Evolutionary conservation across 257 asterid genomes (phyloP), one percentile per base, ranked within the genome.

Genomic region (Solanum pinnatisectum): DNA sequence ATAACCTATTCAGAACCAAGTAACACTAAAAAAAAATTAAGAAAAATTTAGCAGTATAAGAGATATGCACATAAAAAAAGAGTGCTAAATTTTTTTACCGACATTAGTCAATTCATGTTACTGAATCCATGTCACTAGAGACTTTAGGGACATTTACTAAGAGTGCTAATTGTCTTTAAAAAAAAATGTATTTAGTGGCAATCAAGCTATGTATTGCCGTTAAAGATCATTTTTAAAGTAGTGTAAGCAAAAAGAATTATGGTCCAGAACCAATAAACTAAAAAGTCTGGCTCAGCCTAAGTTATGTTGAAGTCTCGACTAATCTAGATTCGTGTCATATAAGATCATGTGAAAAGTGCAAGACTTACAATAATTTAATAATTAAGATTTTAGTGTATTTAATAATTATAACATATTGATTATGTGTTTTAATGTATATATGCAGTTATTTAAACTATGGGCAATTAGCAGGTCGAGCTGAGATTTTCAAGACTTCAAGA

Each of bases 361-460:
- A 30, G 30, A 32, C 23, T 30, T 14, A 3, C 4, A 20, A 7
- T 20, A 59, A 7, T 46, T 46, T 2, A 13, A 14, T 0, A 68
- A 68, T 68, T 27, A 27, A 25, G 37, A 68, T 13, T 25, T 68
- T 68, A 12, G 2, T 68, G 22, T 6, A 68, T 68, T 27, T 25
- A 12, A 65, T n/a, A 23, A 63, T 63, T 1, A 63, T 10, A 60
- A 11, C 2, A 67, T 10, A 37, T 86, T 46, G 14, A 22, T 68
- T 10, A 59, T n/a, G 33, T 22, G 37, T 23, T 60, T 4, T 60
- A 60, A 63, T 87, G 7, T 56, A 73, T 73, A 37, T 40, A 83
- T 85, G 67, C 93, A 96, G 99, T 92, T 95, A 96, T 93, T 88
- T 96, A 91, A 95, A 90, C 87, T 96, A 96, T 49, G 98, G 99